Percentiles rank a stretch among this genome's conserved stretches.
Evolutionary conservation across 2,329 filamentous ascomycete species (phyloP).

Genomic region (Epichloe gansuensis): DNA sequence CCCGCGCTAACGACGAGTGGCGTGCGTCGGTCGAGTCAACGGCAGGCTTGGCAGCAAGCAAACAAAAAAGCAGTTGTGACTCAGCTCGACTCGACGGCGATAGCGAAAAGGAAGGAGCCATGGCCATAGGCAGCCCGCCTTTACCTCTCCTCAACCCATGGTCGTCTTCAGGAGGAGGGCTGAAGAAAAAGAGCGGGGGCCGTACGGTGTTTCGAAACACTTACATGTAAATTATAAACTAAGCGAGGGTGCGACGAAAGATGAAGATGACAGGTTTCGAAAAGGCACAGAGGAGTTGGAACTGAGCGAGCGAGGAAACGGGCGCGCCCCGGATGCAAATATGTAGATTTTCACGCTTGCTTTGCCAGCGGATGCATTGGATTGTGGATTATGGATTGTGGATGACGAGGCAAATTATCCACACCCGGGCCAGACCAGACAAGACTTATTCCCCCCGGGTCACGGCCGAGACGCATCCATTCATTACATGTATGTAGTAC

Average conservation of each 20-base stretch:
- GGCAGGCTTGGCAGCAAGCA: background rate
- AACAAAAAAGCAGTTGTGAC: background rate
- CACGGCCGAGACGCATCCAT: background rate
- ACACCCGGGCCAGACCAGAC: background rate
- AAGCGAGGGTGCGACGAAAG: slow-evolving; percentile 1
- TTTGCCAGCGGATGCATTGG: background rate
- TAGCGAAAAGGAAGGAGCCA: background rate
- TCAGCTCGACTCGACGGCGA: background rate
- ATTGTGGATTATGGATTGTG: background rate
- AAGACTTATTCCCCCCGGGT: background rate
- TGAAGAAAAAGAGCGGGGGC: background rate
- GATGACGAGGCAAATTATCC: slow-evolving; percentile 7
- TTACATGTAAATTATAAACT: background rate
- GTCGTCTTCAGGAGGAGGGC: no score
- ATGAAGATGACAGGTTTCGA: background rate
- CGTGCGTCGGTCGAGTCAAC: background rate
- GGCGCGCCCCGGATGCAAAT: slow-evolving; percentile 4
- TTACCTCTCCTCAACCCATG: no score
- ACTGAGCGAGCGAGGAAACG: background rate
- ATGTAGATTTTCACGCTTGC: background rate
- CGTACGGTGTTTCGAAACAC: background rate
- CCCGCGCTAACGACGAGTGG: no score
- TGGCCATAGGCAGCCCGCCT: background rate
- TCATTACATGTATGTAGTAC: background rate
- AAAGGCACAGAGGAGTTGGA: background rate